Evolutionary conservation across 1,284 basidiomycete species (phyloP), one percentile per base, ranked within the genome.

Genomic region (Schizophyllum commune): DNA sequence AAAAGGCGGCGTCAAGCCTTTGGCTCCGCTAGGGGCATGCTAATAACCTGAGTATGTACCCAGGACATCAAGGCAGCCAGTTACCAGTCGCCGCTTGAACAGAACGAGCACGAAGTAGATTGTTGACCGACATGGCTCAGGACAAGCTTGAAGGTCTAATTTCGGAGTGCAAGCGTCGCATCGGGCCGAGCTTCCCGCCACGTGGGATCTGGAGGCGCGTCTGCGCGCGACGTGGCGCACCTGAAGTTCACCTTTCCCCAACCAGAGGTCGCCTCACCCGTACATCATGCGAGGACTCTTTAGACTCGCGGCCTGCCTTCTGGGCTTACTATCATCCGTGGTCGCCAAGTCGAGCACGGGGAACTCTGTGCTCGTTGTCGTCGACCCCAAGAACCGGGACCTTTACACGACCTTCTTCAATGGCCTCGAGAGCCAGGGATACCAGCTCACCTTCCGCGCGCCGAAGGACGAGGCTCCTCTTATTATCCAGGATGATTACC

Each of bases 381-480:
- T 94, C 56, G 92, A 96, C 69, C 83, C 86, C 4, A 79, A 78
- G 59, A 74, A 88, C 32, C 78, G 84, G 68, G 81, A 83, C 59
- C 81, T 89, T 66, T 96, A 89, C 72, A 88, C 89, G 17, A 77
- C 85, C 68, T 95, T 96, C 82, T 95, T 93, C 74, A 75, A 80
- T 61, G 88, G 86, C 19, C 77, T 97, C 56, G 79, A 47, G 93
- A 90, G 83, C 59, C 80, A 84, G 64, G 92, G 92, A 9, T 94
- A 88, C 73, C 79, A 92, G 60, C 77, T 97, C 57, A 93, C 90
- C 0, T 94, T 94, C 79, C 86, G 92, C 59, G 78, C 82, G 13
- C 89, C 94, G 11, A 90, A 88, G 71, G 88, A 87, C 57, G 80
- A 83, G 55, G 74, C 76, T 55, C 89, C 91, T 9, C 73, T 80